Conservation (phyloP, 352 stramenopile species). For the Pseudoperonospora humuli region DNA sequence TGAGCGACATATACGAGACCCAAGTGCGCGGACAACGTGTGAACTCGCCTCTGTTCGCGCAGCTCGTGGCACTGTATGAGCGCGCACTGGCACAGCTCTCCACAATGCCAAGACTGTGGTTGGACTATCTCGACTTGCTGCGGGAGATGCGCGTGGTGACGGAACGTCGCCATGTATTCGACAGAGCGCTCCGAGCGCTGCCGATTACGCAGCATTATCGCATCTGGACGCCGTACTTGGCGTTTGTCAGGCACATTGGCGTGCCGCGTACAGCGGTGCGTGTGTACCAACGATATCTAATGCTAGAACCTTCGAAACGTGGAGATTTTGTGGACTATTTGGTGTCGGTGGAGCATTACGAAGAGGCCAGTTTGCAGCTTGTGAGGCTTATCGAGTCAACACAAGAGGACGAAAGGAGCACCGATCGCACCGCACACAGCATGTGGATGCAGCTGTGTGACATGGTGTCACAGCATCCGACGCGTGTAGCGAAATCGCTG, state of each 20-base stretch:
- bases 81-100: slow-evolving; percentile 86
- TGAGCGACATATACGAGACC: slow-evolving; percentile 59
- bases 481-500: slow-evolving; percentile 76
- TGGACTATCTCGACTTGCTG: slow-evolving; percentile 82
- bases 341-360: slow-evolving; percentile 54
- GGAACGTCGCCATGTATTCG: slow-evolving; percentile 82
- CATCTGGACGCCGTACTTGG: slow-evolving; percentile 92
- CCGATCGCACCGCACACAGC: slow-evolving; percentile 81
- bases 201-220: slow-evolving; percentile 97
- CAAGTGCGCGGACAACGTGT: slow-evolving; percentile 58
- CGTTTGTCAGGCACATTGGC: slow-evolving; percentile 78
- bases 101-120: slow-evolving; percentile 97
- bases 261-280: slow-evolving; percentile 74
- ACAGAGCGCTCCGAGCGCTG: slow-evolving; percentile 92
- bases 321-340: slow-evolving; percentile 81
- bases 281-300: slow-evolving; percentile 85
- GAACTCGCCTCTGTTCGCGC: slow-evolving; percentile 34
- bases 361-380: slow-evolving; percentile 82
- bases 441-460: slow-evolving; percentile 97
- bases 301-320: slow-evolving; percentile 66
- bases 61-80: slow-evolving; percentile 72
- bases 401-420: slow-evolving; percentile 29
- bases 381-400: slow-evolving; percentile 62
- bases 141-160: slow-evolving; percentile 74
- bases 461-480: slow-evolving; percentile 92